phyloP scores from a whole-genome alignment of 805 yeast genomes.

The Barnettozyma wickerhamii region DNA sequence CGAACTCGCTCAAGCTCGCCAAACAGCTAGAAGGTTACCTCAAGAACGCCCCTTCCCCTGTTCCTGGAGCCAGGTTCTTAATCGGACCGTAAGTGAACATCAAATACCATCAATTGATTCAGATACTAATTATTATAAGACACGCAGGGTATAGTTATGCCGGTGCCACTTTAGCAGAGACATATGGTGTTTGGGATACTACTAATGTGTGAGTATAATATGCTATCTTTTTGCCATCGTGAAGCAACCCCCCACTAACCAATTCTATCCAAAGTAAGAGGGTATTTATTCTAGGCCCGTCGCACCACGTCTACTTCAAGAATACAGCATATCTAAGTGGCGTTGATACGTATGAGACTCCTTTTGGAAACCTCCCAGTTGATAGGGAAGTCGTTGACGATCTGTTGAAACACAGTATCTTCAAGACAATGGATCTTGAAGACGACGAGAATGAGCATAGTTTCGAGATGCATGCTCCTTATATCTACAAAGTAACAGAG shows the following conservation, averaged over 20 bases:
- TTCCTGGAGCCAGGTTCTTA: conserved; percentile 43
- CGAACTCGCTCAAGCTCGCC: conserved; percentile 37
- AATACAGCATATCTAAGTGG: conserved; percentile 51
- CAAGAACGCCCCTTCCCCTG: conserved; percentile 29
- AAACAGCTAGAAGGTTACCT: conserved; percentile 49
- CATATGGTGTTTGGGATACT: conserved; percentile 69
- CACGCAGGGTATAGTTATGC: conserved; percentile 93
- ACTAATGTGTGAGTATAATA: conserved; percentile 31
- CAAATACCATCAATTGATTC: neutral
- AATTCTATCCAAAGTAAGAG: no score
- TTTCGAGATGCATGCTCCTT: conserved; percentile 92
- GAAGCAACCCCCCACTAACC: neutral
- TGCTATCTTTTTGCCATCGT: neutral
- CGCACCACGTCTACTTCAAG: conserved; percentile 81
- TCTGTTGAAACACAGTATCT: conserved; percentile 38
- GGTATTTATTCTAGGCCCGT: conserved; percentile 84
- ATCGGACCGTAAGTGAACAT: conserved; percentile 46
- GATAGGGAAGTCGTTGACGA: conserved; percentile 44
- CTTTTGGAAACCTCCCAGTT: conserved; percentile 70
- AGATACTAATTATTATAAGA: conserved; percentile 24
- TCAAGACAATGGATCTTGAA: conserved; percentile 50
- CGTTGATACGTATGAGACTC: conserved; percentile 66
- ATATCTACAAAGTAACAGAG: conserved; percentile 46
- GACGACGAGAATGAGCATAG: conserved; percentile 87
- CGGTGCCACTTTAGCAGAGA: conserved; percentile 71